A percentile compares a stretch with the other conserved stretches of the same genome.
These are phyloP conservation scores for Edhazardia aedis DNA, from an alignment of 371 early-diverging fungal species.

Conservation along the genomic window DNA sequence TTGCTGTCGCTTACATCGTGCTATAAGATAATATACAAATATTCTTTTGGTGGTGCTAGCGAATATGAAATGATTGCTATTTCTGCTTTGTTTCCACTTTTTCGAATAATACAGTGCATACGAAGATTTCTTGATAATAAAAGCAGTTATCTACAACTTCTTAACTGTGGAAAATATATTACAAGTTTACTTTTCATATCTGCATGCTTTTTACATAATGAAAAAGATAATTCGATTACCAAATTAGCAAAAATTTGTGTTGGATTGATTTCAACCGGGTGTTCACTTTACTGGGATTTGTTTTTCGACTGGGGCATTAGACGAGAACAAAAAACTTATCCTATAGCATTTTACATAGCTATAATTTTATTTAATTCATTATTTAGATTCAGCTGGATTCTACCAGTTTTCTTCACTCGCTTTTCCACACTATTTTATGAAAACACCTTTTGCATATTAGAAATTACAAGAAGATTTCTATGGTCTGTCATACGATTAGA, in stretches of 20 bases:
- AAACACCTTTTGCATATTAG: constrained; percentile 5
- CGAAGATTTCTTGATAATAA: constrained; percentile 29
- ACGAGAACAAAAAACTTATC: constrained; percentile 24
- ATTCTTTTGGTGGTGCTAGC: background rate
- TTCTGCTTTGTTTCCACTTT: constrained; percentile 14
- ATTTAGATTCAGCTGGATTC: constrained; percentile 17
- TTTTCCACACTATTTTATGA: no score
- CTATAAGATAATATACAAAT: constrained; percentile 7
- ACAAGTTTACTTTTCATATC: background rate
- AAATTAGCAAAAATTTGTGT: constrained; percentile 11
- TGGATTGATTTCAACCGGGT: constrained; percentile 3
- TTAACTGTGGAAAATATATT: constrained; percentile 32
- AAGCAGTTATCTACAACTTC: constrained; percentile 27
- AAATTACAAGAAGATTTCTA: constrained; percentile 37
- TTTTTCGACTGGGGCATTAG: constrained; percentile 41
- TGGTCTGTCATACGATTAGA: constrained; percentile 46
- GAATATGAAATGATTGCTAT: no score
- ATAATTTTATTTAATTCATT: constrained; percentile 15
- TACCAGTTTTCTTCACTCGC: no score
- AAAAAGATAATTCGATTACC: background rate
- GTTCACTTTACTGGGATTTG: constrained; percentile 37
- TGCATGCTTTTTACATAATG: background rate
- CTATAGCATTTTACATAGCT: constrained; percentile 14
- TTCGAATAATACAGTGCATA: constrained; percentile 42
- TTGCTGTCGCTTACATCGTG: constrained; percentile 20